Conservation (phyloP, 148 eudicot genomes). For the Rhododendron kiyosumense region DNA sequence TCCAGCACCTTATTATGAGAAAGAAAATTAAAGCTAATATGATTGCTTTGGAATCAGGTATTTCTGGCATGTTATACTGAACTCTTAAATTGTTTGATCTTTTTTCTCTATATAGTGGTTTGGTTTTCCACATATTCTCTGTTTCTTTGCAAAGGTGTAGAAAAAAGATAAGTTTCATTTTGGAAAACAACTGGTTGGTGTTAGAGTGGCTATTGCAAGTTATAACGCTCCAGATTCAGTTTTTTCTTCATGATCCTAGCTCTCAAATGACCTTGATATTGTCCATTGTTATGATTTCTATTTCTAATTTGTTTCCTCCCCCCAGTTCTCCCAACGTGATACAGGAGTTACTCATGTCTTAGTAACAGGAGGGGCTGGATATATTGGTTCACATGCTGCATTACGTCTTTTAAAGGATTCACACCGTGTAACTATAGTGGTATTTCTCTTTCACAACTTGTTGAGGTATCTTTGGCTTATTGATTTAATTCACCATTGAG, state of each 20-base stretch:
- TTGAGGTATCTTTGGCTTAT: not conserved
- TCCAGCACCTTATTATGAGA: not conserved
- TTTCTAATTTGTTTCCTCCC: not conserved
- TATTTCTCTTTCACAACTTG: slow-evolving; percentile 13
- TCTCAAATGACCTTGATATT: not conserved
- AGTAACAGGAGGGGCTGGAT: slow-evolving; percentile 97
- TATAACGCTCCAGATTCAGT: not conserved
- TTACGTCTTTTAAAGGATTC: slow-evolving; percentile 76
- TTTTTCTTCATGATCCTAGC: not conserved
- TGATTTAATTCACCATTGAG: not conserved
- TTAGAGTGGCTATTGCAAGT: not conserved
- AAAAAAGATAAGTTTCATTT: not conserved
- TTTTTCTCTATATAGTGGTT: not conserved
- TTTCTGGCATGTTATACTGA: not conserved
- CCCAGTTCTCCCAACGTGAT: slow-evolving; percentile 73
- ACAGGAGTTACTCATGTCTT: slow-evolving; percentile 85
- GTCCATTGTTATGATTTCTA: not conserved
- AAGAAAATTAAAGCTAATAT: not conserved
- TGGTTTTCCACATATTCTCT: not conserved
- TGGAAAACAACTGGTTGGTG: not conserved
- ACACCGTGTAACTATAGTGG: slow-evolving; percentile 94
- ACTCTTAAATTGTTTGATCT: not conserved
- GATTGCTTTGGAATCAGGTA: not conserved
- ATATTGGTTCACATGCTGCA: slow-evolving; percentile 94
- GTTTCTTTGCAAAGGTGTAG: not conserved